Evolutionary conservation across 176 grass and related monocot species (phyloP).

Genomic region (Oryza brachyantha): DNA sequence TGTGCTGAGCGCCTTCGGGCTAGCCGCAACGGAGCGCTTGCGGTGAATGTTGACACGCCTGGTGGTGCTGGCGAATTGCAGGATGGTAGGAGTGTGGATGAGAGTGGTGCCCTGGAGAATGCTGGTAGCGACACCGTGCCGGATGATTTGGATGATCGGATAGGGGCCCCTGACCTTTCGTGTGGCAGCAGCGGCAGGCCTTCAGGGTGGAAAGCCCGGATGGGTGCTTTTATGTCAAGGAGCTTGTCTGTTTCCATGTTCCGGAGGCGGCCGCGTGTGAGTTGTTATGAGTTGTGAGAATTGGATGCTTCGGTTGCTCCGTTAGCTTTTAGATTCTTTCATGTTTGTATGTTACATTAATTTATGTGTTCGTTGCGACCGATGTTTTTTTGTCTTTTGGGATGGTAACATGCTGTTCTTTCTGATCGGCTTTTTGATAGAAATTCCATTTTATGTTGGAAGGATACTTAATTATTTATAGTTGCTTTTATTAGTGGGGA

Average conservation of each 20-base stretch:
- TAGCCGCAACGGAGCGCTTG: constrained; percentile 48
- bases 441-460: constrained; percentile 21
- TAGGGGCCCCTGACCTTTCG: constrained; percentile 29
- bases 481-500: constrained; percentile 9
- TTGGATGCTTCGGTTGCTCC: constrained; percentile 15
- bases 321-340: constrained; percentile 38
- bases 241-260: constrained; percentile 53
- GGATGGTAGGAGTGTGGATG: constrained; percentile 46
- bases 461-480: constrained; percentile 27
- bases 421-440: not conserved
- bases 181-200: constrained; percentile 42
- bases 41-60: constrained; percentile 66
- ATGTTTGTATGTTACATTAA: constrained; percentile 31
- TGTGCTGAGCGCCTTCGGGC: constrained; percentile 71
- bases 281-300: constrained; percentile 32
- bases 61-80: constrained; percentile 34
- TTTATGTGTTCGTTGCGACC: constrained; percentile 26
- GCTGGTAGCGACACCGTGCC: constrained; percentile 40
- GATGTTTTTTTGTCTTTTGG: constrained; percentile 21
- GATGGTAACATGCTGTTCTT: constrained; percentile 29
- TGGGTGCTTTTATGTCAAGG: constrained; percentile 33
- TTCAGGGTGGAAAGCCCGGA: constrained; percentile 45
- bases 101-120: constrained; percentile 63
- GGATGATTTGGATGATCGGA: constrained; percentile 47
- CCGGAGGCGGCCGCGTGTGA: constrained; percentile 23